Base-by-base conservation (phyloP, 75 land plant species). In the Selaginella moellendorffii region DNA sequence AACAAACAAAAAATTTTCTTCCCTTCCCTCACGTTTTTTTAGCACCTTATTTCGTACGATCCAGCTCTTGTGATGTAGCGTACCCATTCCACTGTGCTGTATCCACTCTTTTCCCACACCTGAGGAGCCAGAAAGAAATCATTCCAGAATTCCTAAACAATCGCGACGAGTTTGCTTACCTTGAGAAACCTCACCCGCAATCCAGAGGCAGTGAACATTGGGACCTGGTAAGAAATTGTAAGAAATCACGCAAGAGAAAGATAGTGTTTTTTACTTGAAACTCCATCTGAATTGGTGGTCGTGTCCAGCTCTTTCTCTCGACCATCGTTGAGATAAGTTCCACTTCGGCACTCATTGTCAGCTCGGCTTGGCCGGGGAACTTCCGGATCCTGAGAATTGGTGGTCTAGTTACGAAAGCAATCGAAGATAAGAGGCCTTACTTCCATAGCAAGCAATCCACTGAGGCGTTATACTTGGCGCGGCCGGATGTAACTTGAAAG, bases 51-150 rank as follows among this genome's bases (percentile, higher is more conserved):
- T 56, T 91, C 97, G 65, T 91, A 91, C 14, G 97, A 91, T 28
- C 97, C 97, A 67, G 96, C 95, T 61, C 85, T 82, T 8, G 97
- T 91, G 46, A 91, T 91, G 53, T 91, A 91, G 22, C 97, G 96
- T 62, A 91, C 97, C 97, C 97, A 91, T 63, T 91, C 97, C 46
- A 91, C 96, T 0, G 97, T 91, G 64, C 80, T 82, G 69, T 91
- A 91, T 51, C 97, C 97, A 80, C 86, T 91, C 71, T 85, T 91
- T 72, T 91, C 97, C 97, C 97, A 91, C 1, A 91, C 96, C 97
- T 91, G 84, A 27, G 14, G n/a, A n/a, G n/a, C n/a, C n/a, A n/a
- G n/a, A n/a, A n/a, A n/a, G n/a, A n/a, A n/a, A n/a, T n/a, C n/a
- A n/a, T n/a, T n/a, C n/a, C n/a, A n/a, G n/a, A n/a, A n/a, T n/a